Conservation (phyloP, 2,329 filamentous ascomycete species). For the Ophiobolus disseminans region DNA sequence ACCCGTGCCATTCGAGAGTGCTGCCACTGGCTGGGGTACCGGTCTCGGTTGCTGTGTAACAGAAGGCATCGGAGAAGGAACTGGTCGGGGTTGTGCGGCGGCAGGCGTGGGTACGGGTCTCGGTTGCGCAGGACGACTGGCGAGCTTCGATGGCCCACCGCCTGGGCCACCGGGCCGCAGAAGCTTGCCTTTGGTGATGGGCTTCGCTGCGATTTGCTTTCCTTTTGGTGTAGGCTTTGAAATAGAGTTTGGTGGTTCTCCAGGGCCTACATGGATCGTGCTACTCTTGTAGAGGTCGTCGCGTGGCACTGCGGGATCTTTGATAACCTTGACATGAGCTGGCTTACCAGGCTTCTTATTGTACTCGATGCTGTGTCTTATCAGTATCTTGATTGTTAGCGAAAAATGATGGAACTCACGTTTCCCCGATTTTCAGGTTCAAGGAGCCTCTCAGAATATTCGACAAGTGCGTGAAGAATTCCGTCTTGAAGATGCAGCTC, state of each 20-base stretch:
- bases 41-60: constrained; percentile 55
- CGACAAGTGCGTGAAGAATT: constrained; percentile 92
- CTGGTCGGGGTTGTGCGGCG: constrained; percentile 52
- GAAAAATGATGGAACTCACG: constrained; percentile 48
- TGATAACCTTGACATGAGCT: constrained; percentile 85
- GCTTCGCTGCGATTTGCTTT: constrained; percentile 84
- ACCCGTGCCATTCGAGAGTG: constrained; percentile 56
- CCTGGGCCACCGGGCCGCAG: constrained; percentile 89
- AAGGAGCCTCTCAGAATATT: constrained; percentile 79
- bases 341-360: constrained; percentile 97
- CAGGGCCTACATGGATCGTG: constrained; percentile 82
- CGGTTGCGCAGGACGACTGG: constrained; percentile 56
- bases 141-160: constrained; percentile 77
- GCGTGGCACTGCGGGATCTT: constrained; percentile 75
- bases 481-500: constrained; percentile 94
- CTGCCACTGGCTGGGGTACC: constrained; percentile 63
- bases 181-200: constrained; percentile 91
- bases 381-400: constrained; percentile 27
- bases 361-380: constrained; percentile 73
- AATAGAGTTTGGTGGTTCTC: constrained; percentile 81
- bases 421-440: constrained; percentile 81
- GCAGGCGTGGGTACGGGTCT: constrained; percentile 41
- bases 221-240: constrained; percentile 86
- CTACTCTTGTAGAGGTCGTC: constrained; percentile 94
- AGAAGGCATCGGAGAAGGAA: constrained; percentile 59